phyloP scores from a whole-genome alignment of 257 asterid genomes.

The Nicotiana noctiflora region DNA sequence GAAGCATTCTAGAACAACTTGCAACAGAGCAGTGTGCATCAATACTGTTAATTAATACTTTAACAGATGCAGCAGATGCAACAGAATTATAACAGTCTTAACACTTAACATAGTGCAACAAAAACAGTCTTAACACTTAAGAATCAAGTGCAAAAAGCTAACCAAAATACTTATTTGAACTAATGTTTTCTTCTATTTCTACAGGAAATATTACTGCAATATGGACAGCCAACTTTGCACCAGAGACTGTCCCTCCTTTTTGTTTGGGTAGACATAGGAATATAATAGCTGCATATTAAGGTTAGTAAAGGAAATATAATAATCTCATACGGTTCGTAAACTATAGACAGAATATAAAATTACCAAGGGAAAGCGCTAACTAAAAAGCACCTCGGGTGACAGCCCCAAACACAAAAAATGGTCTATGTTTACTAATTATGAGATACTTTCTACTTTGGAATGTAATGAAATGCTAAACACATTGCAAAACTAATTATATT shows the following conservation, averaged over 20 bases:
- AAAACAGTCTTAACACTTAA: no score
- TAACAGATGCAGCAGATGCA: no score
- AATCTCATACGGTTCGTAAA: not conserved
- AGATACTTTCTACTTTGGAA: not conserved
- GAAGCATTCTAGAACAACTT: no score
- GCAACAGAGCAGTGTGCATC: no score
- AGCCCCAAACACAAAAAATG: not conserved
- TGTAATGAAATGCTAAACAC: not conserved
- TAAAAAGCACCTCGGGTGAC: not conserved
- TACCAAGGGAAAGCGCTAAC: not conserved
- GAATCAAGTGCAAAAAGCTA: no score
- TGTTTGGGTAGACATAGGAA: not conserved
- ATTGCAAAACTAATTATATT: not conserved
- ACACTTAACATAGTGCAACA: no score
- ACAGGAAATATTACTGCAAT: no score
- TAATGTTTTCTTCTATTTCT: no score
- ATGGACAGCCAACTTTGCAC: not conserved
- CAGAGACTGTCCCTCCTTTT: not conserved
- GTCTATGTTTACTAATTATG: not conserved
- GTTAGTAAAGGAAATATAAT: not conserved
- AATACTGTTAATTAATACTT: no score
- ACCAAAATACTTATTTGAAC: no score
- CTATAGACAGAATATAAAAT: not conserved
- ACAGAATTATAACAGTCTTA: no score
- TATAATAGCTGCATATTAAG: not conserved